Evolutionary conservation across 106 monocot genomes (phyloP).

Genomic region (Chionographis japonica): DNA sequence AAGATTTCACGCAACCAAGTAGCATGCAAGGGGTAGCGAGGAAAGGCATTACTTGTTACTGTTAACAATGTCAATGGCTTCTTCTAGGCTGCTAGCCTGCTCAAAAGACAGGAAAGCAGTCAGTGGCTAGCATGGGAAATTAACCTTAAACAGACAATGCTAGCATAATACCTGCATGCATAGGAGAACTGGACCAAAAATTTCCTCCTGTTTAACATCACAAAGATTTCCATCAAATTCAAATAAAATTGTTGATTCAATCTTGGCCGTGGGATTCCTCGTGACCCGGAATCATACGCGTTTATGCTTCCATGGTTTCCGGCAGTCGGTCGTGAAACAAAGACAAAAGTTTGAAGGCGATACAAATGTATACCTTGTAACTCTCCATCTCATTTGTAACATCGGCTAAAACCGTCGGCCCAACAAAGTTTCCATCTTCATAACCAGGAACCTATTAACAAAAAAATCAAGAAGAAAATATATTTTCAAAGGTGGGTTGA

Average conservation of each 20-base stretch:
- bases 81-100: slow-evolving; percentile 87
- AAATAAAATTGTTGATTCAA: background rate
- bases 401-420: slow-evolving; percentile 87
- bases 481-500: background rate
- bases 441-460: slow-evolving; percentile 67
- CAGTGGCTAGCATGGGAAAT: background rate
- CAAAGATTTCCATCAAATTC: slow-evolving; percentile 14
- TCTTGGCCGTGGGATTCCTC: too few relatives aligned
- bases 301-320: background rate
- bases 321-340: background rate
- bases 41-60: slow-evolving; percentile 60
- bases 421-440: slow-evolving; percentile 90
- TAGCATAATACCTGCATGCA: slow-evolving; percentile 84
- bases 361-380: slow-evolving; percentile 53
- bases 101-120: background rate
- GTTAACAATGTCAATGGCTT: slow-evolving; percentile 83
- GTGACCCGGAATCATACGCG: too few relatives aligned
- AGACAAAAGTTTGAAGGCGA: background rate
- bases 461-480: slow-evolving; percentile 1
- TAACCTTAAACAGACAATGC: background rate
- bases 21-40: background rate
- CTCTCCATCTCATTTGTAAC: slow-evolving; percentile 80
- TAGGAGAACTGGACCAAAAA: slow-evolving; percentile 96
- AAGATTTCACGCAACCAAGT: background rate
- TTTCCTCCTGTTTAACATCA: slow-evolving; percentile 77